Evolutionary conservation across 495 filamentous ascomycete species (phyloP), one percentile per base, ranked within the genome.

Genomic region (Beverwykella pulmonaria): DNA sequence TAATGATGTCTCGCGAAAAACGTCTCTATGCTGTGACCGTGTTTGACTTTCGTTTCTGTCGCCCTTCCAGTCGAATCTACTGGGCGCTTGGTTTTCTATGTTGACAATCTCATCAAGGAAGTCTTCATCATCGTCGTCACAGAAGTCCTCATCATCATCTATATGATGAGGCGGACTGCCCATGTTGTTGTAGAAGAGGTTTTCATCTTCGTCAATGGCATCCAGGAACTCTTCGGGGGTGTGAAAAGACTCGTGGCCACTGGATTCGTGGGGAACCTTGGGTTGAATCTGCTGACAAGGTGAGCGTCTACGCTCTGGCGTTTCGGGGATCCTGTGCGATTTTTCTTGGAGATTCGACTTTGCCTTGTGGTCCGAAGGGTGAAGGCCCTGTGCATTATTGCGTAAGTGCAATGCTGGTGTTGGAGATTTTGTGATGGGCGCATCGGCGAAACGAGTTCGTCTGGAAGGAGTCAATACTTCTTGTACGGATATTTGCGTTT

Each of bases 191-290:
- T 19, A 49, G 53, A 70, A 73, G 5, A 73, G 32, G 27, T 59
- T 65, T 27, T 69, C 61, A 20, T 89, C 88, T 20, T 88, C 88
- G 58, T 91, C 89, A 66, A 88, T 88, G 27, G 80, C 83, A 65
- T 83, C 84, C 61, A 87, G 82, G 71, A 86, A 88, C 19, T 89
- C 86, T 62, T 88, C 84, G 14, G 55, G 27, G 9, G 26, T 52
- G 27, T 65, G 55, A 23, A 52, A 65, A 14, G 56, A 30, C 19
- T 70, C 50, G 26, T 73, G 27, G 15, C 49, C 64, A 36, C 49
- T 54, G 23, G 25, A 55, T 12, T 53, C 44, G 36, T 12, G 8
- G 8, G 6, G 2, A 26, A 62, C 6, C 1, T 59, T 39, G 20
- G 25, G 14, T n/a, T 20, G 62, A 30, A 12, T 9, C 39, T 55